A percentile compares a stretch with the other conserved stretches of the same genome.
These are phyloP conservation scores for Juncus effusus DNA, from an alignment of 176 grass and related monocot species.

Conservation along the genomic window DNA sequence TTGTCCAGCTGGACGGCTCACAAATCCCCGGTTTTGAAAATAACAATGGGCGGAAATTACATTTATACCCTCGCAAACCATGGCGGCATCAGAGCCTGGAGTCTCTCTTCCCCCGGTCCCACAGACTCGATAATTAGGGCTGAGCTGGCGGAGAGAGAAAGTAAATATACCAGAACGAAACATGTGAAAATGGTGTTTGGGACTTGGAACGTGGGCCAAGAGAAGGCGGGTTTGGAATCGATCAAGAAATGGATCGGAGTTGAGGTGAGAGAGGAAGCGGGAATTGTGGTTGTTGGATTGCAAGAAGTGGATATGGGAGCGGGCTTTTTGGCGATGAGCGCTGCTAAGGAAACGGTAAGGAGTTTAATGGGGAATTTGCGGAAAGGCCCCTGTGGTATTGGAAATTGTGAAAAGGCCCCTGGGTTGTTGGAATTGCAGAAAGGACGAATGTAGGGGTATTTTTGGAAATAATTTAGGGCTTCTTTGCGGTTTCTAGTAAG, in stretches of 20 bases:
- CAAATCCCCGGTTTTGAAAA: constrained; percentile 57
- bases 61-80: constrained; percentile 78
- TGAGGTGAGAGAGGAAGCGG: constrained; percentile 48
- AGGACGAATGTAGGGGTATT: too few relatives aligned
- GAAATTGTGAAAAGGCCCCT: too few relatives aligned
- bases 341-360: constrained; percentile 76
- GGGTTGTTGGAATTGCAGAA: too few relatives aligned
- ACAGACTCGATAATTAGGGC: constrained; percentile 49
- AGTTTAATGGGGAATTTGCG: neutral
- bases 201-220: constrained; percentile 91
- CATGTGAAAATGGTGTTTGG: constrained; percentile 64
- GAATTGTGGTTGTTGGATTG: constrained; percentile 72
- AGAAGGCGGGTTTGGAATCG: constrained; percentile 61
- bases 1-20: constrained; percentile 63
- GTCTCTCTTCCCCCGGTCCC: constrained; percentile 63
- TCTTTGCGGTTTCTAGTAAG: constrained; percentile 4
- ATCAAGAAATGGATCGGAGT: constrained; percentile 55
- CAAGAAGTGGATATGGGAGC: constrained; percentile 91
- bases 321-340: constrained; percentile 84
- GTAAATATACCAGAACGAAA: constrained; percentile 43
- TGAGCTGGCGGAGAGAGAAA: constrained; percentile 42
- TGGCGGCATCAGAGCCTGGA: constrained; percentile 68
- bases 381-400: too few relatives aligned
- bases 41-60: constrained; percentile 58
- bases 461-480: too few relatives aligned